A percentile compares a stretch with the other conserved stretches of the same genome.
Evolutionary conservation across 2,329 filamentous ascomycete species (phyloP).

Genomic region (Coleophoma crateriformis): DNA sequence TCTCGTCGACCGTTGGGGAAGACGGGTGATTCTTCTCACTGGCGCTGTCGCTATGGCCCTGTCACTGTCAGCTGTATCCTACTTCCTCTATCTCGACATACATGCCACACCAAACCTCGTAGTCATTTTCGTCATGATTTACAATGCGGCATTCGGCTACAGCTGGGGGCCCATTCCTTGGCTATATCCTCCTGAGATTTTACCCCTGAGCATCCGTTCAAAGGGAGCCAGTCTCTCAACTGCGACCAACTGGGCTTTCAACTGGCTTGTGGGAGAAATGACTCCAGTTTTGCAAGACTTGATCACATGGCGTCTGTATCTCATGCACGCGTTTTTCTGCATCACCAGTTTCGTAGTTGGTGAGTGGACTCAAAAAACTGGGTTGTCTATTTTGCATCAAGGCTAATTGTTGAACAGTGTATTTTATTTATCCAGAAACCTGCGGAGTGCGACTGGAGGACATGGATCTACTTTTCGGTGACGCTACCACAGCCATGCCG

Average conservation of each 20-base stretch:
- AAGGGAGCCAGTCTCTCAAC: constrained; percentile 96
- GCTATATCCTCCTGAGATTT: constrained; percentile 98
- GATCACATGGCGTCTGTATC: constrained; percentile 91
- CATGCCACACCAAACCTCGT: constrained; percentile 74
- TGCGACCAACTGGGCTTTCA: constrained; percentile 96
- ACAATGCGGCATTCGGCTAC: constrained; percentile 95
- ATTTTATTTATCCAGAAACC: constrained; percentile 96
- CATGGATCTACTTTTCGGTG: constrained; percentile 92
- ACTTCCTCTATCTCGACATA: constrained; percentile 89
- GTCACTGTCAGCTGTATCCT: constrained; percentile 84
- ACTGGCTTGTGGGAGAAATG: constrained; percentile 94
- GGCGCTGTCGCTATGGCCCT: constrained; percentile 87
- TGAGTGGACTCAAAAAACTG: constrained; percentile 43
- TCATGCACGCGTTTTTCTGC: constrained; percentile 96
- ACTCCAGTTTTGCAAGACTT: constrained; percentile 88
- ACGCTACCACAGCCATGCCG: constrained; percentile 76
- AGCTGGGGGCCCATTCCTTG: constrained; percentile 98
- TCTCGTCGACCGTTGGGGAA: constrained; percentile 86
- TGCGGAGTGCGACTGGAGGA: constrained; percentile 93
- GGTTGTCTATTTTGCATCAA: not conserved
- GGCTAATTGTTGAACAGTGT: constrained; percentile 54
- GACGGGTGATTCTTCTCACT: constrained; percentile 81
- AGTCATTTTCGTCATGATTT: constrained; percentile 94
- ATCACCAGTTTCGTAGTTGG: constrained; percentile 92
- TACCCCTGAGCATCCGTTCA: constrained; percentile 91